Evolutionary conservation across 2,329 filamentous ascomycete species (phyloP).

Genomic region (Lecanicillium sp.): DNA sequence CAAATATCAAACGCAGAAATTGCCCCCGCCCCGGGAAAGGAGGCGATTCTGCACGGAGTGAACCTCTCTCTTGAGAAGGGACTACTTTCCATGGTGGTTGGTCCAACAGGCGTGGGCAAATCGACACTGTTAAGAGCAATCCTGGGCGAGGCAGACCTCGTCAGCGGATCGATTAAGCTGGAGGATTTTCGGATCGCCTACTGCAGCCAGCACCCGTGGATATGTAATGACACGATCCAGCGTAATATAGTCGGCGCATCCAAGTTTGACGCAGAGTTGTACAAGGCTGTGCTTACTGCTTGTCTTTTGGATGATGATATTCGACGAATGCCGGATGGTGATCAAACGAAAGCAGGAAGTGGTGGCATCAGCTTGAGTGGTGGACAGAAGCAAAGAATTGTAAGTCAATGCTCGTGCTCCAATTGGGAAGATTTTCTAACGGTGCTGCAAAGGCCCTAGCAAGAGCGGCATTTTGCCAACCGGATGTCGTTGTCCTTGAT

Average conservation of each 20-base stretch:
- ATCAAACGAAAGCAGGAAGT: conserved; percentile 25
- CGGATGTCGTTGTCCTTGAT: neutral
- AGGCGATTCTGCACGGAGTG: too few relatives aligned
- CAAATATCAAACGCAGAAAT: conserved; percentile 5
- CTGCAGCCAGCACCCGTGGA: conserved; percentile 19
- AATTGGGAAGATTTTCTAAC: too few relatives aligned
- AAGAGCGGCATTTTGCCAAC: too few relatives aligned
- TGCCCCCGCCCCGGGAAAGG: conserved; percentile 2
- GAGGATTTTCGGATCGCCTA: conserved; percentile 6
- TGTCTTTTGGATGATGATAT: conserved; percentile 19
- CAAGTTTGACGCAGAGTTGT: conserved; percentile 18
- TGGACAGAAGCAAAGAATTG: conserved; percentile 26
- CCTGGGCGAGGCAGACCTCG: conserved; percentile 12
- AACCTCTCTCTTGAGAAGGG: conserved; percentile 5
- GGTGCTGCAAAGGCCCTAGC: too few relatives aligned
- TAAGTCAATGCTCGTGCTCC: conserved; percentile 1
- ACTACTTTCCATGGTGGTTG: conserved; percentile 19
- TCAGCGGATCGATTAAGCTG: conserved; percentile 7
- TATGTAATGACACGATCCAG: conserved; percentile 22
- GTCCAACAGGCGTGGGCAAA: conserved; percentile 13
- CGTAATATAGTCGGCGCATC: conserved; percentile 24
- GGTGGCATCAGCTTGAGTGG: conserved; percentile 29
- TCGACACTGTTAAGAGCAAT: conserved; percentile 13
- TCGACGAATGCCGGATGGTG: conserved; percentile 19
- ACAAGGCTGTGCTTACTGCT: conserved; percentile 17